phyloP scores from a whole-genome alignment of 768 basidiomycete species.

The Termitomyces sp. region DNA sequence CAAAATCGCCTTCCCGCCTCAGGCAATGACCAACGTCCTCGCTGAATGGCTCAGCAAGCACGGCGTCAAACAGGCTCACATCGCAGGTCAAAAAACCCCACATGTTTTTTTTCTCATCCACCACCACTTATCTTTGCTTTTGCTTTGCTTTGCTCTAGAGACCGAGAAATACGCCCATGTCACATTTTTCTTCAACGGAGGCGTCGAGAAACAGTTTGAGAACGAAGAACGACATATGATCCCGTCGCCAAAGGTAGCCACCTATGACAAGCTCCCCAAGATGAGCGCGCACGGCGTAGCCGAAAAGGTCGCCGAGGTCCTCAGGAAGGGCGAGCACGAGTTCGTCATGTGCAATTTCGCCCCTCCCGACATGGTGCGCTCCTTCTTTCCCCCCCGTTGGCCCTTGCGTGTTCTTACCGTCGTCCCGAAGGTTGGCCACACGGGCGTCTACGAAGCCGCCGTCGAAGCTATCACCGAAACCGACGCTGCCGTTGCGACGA shows the following conservation, averaged over 20 bases:
- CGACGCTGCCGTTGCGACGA: constrained; percentile 82
- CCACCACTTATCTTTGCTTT: not conserved
- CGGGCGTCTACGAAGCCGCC: constrained; percentile 87
- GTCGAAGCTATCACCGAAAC: constrained; percentile 85
- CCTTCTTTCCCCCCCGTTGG: too few species aligned
- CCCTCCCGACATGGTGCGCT: constrained; percentile 90
- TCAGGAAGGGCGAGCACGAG: constrained; percentile 63
- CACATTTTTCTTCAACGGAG: constrained; percentile 98
- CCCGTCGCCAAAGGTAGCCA: constrained; percentile 88
- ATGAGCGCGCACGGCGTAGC: constrained; percentile 90
- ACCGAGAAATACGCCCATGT: constrained; percentile 99
- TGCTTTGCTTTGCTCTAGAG: too few species aligned
- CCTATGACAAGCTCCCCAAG: constrained; percentile 86
- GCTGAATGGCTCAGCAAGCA: constrained; percentile 86
- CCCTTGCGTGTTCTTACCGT: not conserved
- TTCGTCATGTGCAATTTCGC: constrained; percentile 99
- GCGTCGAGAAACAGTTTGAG: constrained; percentile 87
- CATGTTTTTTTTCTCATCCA: too few species aligned
- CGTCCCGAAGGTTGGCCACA: constrained; percentile 77
- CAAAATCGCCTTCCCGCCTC: constrained; percentile 88
- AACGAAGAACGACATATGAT: constrained; percentile 84
- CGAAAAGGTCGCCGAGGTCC: constrained; percentile 85
- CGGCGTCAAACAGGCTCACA: constrained; percentile 79
- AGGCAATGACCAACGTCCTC: constrained; percentile 89
- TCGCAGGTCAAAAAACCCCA: constrained; percentile 67